Conservation (phyloP, 441 rosid species). For the Melastoma candidum region DNA sequence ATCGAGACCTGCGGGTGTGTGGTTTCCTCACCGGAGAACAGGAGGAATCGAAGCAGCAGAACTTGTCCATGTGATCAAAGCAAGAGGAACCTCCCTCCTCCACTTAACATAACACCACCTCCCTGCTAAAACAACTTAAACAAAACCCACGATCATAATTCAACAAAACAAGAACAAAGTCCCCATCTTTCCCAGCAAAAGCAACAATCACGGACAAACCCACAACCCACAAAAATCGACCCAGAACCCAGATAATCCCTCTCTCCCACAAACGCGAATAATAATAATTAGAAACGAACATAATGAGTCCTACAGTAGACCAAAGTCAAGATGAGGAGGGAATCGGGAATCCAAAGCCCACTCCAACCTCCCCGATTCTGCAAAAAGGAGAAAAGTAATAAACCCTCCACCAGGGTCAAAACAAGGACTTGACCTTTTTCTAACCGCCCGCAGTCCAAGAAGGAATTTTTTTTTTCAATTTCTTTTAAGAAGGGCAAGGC, state of each 20-base stretch:
- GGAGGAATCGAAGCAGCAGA: slow-evolving; percentile 36
- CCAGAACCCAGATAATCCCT: neutral
- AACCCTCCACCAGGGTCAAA: neutral
- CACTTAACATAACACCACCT: slow-evolving; percentile 20
- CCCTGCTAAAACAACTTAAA: neutral
- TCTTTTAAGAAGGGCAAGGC: no score
- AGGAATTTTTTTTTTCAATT: no score
- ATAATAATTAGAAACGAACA: no score
- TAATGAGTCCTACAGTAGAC: no score
- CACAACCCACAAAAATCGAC: slow-evolving; percentile 2
- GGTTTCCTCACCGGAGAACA: slow-evolving; percentile 27
- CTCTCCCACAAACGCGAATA: no score
- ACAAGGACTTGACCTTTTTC: neutral
- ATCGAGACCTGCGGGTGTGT: no score
- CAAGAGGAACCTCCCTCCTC: slow-evolving; percentile 13
- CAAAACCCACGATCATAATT: neutral
- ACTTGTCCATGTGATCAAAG: slow-evolving; percentile 27
- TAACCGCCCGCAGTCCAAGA: no score
- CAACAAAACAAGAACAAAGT: slow-evolving; percentile 2
- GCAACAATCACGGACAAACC: slow-evolving; percentile 12
- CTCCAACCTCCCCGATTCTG: no score
- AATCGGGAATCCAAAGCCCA: no score
- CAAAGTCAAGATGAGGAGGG: no score
- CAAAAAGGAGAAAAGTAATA: neutral
- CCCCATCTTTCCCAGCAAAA: neutral